Evolutionary conservation across 1,139 yeast genomes (phyloP).

Genomic region (Suhomyces anneliseae): DNA sequence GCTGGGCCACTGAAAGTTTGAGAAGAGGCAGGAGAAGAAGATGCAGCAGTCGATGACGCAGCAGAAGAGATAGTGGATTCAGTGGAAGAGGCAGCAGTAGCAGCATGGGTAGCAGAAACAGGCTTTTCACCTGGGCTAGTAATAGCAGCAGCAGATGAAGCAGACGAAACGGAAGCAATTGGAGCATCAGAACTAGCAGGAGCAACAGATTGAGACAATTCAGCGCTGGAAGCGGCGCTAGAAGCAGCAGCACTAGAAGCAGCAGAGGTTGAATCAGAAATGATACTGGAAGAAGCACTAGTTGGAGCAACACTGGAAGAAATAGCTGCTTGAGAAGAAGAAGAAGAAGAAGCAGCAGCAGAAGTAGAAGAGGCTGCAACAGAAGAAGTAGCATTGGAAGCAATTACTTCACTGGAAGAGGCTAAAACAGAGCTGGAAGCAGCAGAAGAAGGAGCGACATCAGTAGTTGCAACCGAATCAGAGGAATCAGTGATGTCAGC

Average conservation of each 20-base stretch:
- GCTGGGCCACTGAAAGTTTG: slow-evolving; percentile 48
- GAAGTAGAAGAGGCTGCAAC: background rate
- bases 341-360: background rate
- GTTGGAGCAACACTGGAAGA: too few species aligned
- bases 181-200: background rate
- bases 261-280: background rate
- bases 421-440: background rate
- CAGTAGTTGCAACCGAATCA: background rate
- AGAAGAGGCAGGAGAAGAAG: slow-evolving; percentile 19
- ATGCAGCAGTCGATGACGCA: slow-evolving; percentile 13
- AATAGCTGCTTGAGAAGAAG: too few species aligned
- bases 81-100: slow-evolving; percentile 14
- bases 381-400: too few species aligned
- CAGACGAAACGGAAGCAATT: background rate
- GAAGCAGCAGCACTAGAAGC: background rate
- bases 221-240: too few species aligned
- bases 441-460: background rate
- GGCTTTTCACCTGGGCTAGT: background rate
- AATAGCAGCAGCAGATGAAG: slow-evolving; percentile 1
- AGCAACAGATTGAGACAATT: background rate
- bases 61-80: slow-evolving; percentile 14
- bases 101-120: slow-evolving; percentile 12
- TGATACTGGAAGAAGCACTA: too few species aligned
- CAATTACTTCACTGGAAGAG: background rate
- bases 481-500: background rate